These are phyloP conservation scores for Kodamaea sp. DNA, from an alignment of 1,139 yeast species.

Conservation along the genomic window DNA sequence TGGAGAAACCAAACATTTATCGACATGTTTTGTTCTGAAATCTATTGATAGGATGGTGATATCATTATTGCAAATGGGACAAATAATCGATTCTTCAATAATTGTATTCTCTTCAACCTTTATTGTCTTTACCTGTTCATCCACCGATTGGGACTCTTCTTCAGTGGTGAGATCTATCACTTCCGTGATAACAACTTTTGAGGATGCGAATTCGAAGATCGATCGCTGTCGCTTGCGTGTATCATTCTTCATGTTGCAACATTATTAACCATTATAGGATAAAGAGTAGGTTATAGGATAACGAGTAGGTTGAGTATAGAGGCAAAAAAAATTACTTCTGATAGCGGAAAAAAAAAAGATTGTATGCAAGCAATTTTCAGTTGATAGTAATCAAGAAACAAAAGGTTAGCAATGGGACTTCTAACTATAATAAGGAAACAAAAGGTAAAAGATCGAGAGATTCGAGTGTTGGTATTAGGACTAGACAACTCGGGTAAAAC, in stretches of 20 bases:
- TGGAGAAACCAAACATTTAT: conserved; percentile 37
- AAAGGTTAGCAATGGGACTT: conserved; percentile 79
- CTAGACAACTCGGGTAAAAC: conserved; percentile 91
- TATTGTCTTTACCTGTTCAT: conserved; percentile 1
- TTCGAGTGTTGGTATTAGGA: conserved; percentile 73
- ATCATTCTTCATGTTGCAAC: too few relatives aligned
- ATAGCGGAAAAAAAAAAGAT: neutral
- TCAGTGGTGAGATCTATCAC: conserved; percentile 12
- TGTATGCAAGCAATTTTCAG: neutral
- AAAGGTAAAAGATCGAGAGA: conserved; percentile 72
- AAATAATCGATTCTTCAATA: conserved; percentile 15
- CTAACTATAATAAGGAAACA: conserved; percentile 79
- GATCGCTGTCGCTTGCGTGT: conserved; percentile 13
- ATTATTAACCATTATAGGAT: neutral
- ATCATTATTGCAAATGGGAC: conserved; percentile 49
- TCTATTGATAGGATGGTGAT: conserved; percentile 34
- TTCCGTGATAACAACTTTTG: conserved; percentile 6
- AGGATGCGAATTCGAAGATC: conserved; percentile 13
- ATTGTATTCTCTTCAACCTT: conserved; percentile 3
- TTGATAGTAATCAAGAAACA: too few relatives aligned
- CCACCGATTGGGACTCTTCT: conserved; percentile 2
- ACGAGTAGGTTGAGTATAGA: too few relatives aligned
- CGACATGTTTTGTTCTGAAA: conserved; percentile 56
- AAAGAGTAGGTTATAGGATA: neutral
- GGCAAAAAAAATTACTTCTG: neutral